phyloP scores from a whole-genome alignment of 345 rosid species.

The Eucalyptus marginata region DNA sequence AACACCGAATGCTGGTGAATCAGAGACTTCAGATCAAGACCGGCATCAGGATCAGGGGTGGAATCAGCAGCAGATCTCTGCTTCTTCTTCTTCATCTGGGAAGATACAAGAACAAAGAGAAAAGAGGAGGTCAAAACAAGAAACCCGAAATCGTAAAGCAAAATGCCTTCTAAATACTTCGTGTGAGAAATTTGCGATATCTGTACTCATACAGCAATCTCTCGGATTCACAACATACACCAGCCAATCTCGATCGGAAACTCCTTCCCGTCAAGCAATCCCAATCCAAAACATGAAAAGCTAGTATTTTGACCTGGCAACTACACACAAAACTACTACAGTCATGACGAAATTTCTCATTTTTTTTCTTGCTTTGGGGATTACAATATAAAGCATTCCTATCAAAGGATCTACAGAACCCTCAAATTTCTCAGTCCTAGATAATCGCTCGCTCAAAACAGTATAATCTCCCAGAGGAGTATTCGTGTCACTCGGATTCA shows the following conservation, averaged over 20 bases:
- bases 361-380: not conserved
- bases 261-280: not conserved
- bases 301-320: not conserved
- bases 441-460: too few species aligned
- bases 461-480: too few species aligned
- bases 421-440: too few species aligned
- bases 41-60: not conserved
- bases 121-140: not conserved
- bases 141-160: not conserved
- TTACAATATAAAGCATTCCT: not conserved
- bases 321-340: not conserved
- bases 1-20: conserved; percentile 41
- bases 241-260: not conserved
- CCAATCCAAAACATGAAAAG: not conserved
- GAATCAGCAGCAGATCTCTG: not conserved
- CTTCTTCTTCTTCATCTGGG: conserved; percentile 35
- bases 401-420: not conserved
- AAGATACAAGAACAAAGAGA: not conserved
- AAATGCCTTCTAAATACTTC: not conserved
- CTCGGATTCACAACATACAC: not conserved
- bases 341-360: not conserved
- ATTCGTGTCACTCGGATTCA: not conserved
- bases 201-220: not conserved
- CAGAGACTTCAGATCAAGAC: conserved; percentile 25
- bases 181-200: not conserved